Base-by-base conservation (phyloP, 768 basidiomycete species). In the Stropharia rugosoannulata region DNA sequence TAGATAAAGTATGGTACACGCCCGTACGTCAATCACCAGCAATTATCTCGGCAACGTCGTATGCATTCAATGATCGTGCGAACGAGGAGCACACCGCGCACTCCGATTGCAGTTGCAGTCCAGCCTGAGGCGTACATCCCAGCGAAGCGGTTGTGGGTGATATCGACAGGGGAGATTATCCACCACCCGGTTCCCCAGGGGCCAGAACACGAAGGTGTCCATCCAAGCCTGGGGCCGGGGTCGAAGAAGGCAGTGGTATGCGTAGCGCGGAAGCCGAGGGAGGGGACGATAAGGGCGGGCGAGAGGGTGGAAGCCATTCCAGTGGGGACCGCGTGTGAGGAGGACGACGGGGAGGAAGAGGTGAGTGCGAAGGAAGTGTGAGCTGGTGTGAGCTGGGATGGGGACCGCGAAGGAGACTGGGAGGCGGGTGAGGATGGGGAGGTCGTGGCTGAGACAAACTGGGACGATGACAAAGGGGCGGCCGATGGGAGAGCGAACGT, bases 121-220 rank as follows among this genome's bases (percentile, higher is more conserved):
- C 97, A 99, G 10, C 96, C 96, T 1, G 91, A 87, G 1, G 93
- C 89, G 66, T 97, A 99, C 16, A 95, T 76, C 56, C 83, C 83
- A 38, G 75, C 77, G 37, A 86, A n/a, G n/a, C n/a, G n/a, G n/a
- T n/a, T n/a, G n/a, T n/a, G n/a, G n/a, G n/a, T n/a, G n/a, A n/a
- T n/a, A n/a, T n/a, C n/a, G n/a, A n/a, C n/a, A n/a, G n/a, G n/a
- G n/a, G n/a, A n/a, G n/a, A n/a, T n/a, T n/a, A n/a, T n/a, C n/a
- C n/a, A n/a, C n/a, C n/a, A n/a, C n/a, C n/a, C n/a, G n/a, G n/a
- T n/a, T n/a, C n/a, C n/a, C n/a, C n/a, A n/a, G n/a, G n/a, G n/a
- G n/a, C n/a, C n/a, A n/a, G n/a, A n/a, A n/a, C n/a, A n/a, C n/a
- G n/a, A n/a, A n/a, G n/a, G n/a, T n/a, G n/a, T n/a, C n/a, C n/a